Evolutionary conservation across 148 eudicot genomes (phyloP).

Genomic region (Spergularia bocconei): DNA sequence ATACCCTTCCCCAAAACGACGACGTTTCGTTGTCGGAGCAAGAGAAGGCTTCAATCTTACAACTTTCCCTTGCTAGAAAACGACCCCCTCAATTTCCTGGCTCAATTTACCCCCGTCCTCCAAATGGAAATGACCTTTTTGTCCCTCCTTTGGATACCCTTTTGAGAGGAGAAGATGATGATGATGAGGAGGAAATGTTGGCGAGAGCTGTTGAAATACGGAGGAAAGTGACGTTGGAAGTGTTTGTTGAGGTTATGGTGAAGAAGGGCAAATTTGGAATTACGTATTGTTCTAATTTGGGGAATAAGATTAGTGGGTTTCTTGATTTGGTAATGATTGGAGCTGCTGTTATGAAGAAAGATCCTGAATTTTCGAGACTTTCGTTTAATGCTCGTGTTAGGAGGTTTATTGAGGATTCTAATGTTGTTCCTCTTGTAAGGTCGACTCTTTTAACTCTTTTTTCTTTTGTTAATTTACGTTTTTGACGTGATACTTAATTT

Average conservation of each 20-base stretch:
- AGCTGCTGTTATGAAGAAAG: constrained; percentile 69
- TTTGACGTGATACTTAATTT: neutral
- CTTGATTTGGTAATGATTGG: constrained; percentile 82
- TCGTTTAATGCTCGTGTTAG: constrained; percentile 79
- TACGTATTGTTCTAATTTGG: constrained; percentile 65
- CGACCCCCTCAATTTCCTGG: constrained; percentile 77
- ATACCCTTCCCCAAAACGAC: constrained; percentile 23
- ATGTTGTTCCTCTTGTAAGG: constrained; percentile 80
- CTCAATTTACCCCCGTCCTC: constrained; percentile 49
- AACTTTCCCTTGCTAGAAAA: constrained; percentile 51
- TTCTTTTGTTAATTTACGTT: neutral
- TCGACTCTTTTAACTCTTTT: constrained; percentile 18
- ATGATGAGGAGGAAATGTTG: constrained; percentile 47
- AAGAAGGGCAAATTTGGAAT: constrained; percentile 84
- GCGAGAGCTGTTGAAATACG: constrained; percentile 73
- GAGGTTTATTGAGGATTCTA: constrained; percentile 48
- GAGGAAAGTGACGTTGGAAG: constrained; percentile 65
- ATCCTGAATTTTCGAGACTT: constrained; percentile 42
- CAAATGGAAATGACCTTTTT: constrained; percentile 36
- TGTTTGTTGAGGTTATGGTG: constrained; percentile 61
- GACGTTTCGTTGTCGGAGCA: constrained; percentile 22
- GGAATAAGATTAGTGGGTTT: constrained; percentile 41
- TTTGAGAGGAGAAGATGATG: constrained; percentile 22
- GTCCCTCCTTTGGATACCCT: constrained; percentile 40
- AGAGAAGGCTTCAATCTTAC: constrained; percentile 47